Conservation (phyloP, 257 asterid species). For the Salvia splendens region DNA sequence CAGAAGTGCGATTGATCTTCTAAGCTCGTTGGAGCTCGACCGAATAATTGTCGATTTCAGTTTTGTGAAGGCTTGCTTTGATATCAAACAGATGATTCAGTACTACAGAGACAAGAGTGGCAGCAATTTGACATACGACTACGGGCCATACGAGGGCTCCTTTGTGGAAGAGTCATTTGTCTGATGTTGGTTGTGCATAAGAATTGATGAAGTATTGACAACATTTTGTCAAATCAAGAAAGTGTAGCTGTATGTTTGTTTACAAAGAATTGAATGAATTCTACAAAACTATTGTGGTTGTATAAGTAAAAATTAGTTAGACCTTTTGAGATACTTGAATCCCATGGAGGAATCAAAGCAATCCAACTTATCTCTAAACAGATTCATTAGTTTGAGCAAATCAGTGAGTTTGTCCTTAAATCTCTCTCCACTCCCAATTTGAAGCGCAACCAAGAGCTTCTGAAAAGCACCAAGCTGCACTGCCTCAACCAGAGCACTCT, state of each 20-base stretch:
- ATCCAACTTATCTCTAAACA: slow-evolving; percentile 52
- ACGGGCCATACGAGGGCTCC: slow-evolving; percentile 24
- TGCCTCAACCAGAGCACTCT: slow-evolving; percentile 53
- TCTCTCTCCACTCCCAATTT: slow-evolving; percentile 61
- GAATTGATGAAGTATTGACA: too few relatives aligned
- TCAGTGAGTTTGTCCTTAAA: slow-evolving; percentile 70
- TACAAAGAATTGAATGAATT: slow-evolving; percentile 18
- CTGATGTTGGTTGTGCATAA: slow-evolving; percentile 32
- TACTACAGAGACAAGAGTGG: slow-evolving; percentile 63
- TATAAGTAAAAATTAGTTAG: slow-evolving; percentile 39
- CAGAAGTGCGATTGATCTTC: slow-evolving; percentile 56
- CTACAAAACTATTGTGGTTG: slow-evolving; percentile 20
- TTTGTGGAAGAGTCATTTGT: slow-evolving; percentile 23
- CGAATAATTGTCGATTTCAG: slow-evolving; percentile 49
- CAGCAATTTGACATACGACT: slow-evolving; percentile 39
- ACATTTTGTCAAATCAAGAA: not conserved
- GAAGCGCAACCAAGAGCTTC: slow-evolving; percentile 74
- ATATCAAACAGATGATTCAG: slow-evolving; percentile 49
- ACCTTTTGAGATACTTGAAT: slow-evolving; percentile 58
- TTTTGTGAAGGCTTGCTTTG: slow-evolving; percentile 36
- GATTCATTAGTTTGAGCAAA: slow-evolving; percentile 67
- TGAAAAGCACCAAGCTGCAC: slow-evolving; percentile 73
- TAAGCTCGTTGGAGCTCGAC: slow-evolving; percentile 72
- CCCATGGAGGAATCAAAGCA: slow-evolving; percentile 69
- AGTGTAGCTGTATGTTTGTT: not conserved